A percentile compares a stretch with the other conserved stretches of the same genome.
phyloP scores from a whole-genome alignment of 169 alveolate species.

The Plasmodium knowlesi region DNA sequence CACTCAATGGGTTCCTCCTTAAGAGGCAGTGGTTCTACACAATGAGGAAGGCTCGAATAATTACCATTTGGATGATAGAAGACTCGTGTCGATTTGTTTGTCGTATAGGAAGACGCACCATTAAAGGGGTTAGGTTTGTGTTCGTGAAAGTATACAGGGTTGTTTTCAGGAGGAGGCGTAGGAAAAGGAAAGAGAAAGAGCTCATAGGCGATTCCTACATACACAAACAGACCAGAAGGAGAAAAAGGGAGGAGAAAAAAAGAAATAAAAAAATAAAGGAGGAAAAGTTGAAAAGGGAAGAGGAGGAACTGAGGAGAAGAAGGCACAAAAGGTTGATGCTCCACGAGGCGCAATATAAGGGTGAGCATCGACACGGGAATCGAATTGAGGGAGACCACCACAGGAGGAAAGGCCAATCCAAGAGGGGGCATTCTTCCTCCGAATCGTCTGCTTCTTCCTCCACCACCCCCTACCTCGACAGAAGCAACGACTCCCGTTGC shows the following conservation, averaged over 20 bases:
- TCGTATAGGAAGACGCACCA: background rate
- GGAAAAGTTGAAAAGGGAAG: constrained; percentile 10
- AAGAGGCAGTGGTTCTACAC: constrained; percentile 18
- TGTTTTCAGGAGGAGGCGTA: background rate
- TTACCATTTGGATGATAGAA: constrained; percentile 4
- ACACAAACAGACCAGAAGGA: background rate
- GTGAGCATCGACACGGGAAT: background rate
- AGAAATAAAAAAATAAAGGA: background rate
- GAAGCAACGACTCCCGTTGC: background rate
- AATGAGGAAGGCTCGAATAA: background rate
- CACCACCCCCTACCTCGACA: background rate
- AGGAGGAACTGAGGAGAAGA: constrained; percentile 8
- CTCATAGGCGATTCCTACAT: background rate
- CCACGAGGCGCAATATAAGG: constrained; percentile 7
- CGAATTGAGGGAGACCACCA: background rate
- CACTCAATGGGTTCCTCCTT: background rate
- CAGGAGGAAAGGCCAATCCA: background rate
- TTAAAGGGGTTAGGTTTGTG: background rate
- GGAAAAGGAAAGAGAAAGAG: background rate
- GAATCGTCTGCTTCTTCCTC: background rate
- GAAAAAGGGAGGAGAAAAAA: constrained; percentile 14
- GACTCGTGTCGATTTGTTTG: background rate
- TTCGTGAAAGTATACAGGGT: background rate
- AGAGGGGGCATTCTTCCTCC: background rate
- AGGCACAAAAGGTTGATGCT: constrained; percentile 17